Percentiles rank a stretch among this genome's conserved stretches.
Evolutionary conservation across 805 yeast genomes (phyloP).

Genomic region (Teunomyces kruisii): DNA sequence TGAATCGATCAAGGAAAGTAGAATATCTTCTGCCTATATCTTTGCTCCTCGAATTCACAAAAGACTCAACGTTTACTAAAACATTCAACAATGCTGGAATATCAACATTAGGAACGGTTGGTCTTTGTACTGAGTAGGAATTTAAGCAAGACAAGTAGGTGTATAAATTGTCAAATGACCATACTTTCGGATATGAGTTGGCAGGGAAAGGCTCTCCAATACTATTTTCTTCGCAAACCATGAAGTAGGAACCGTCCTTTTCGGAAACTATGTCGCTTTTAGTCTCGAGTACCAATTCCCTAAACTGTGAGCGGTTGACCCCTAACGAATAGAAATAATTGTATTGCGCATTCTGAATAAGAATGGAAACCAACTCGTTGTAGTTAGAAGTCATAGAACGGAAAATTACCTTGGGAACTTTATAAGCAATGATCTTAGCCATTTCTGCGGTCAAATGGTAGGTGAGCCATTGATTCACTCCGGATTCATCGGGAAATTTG

Average conservation of each 20-base stretch:
- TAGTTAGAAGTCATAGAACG: slow-evolving; percentile 8
- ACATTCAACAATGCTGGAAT: background rate
- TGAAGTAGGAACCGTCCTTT: background rate
- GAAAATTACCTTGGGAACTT: slow-evolving; percentile 8
- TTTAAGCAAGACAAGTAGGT: background rate
- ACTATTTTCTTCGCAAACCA: background rate
- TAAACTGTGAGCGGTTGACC: no score
- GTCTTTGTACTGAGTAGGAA: background rate
- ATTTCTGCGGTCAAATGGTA: slow-evolving; percentile 7
- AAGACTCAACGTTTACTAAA: background rate
- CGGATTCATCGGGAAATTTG: slow-evolving; percentile 18
- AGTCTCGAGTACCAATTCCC: no score
- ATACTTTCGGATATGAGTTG: background rate
- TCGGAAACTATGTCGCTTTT: background rate
- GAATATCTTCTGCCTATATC: background rate
- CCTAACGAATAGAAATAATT: no score
- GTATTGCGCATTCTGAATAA: no score
- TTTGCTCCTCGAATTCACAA: background rate
- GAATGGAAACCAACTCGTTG: slow-evolving; percentile 6
- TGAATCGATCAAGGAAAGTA: background rate
- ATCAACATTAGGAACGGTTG: background rate
- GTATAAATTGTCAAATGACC: background rate
- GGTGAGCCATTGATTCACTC: slow-evolving; percentile 15
- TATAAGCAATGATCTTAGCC: slow-evolving; percentile 3
- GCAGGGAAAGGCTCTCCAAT: background rate